Conservation (phyloP, 305 asterid species). For the Fraxinus latifolia region DNA sequence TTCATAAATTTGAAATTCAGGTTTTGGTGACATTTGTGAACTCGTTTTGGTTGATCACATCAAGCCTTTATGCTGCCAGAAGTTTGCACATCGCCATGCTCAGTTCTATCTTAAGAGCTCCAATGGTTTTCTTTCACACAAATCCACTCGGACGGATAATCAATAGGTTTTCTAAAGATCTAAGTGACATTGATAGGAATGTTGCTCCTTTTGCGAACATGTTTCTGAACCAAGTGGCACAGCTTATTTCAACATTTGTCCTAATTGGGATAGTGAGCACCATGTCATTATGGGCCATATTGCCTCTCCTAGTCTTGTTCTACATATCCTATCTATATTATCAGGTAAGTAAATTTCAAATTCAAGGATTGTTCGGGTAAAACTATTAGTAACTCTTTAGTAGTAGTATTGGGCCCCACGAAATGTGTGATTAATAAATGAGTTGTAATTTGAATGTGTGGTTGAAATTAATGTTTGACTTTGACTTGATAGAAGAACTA, state of each 20-base stretch:
- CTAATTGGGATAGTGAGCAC: constrained; percentile 92
- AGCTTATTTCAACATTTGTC: constrained; percentile 84
- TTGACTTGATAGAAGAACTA: neutral
- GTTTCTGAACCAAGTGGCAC: constrained; percentile 75
- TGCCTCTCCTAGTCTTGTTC: constrained; percentile 90
- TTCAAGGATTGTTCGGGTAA: neutral
- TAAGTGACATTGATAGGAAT: constrained; percentile 83
- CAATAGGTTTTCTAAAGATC: constrained; percentile 94
- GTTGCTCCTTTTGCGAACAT: constrained; percentile 77
- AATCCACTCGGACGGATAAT: constrained; percentile 95
- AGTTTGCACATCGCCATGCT: constrained; percentile 78
- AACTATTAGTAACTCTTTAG: neutral
- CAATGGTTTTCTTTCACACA: constrained; percentile 95
- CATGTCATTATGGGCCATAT: constrained; percentile 88
- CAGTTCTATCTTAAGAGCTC: constrained; percentile 80
- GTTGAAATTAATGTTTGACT: neutral
- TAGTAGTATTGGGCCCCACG: neutral
- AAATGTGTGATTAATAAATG: neutral
- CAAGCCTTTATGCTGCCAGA: constrained; percentile 90
- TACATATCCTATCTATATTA: constrained; percentile 76
- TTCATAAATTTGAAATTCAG: constrained; percentile 43
- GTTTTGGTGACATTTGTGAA: constrained; percentile 62
- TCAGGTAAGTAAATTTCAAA: constrained; percentile 54
- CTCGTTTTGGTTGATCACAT: constrained; percentile 88
- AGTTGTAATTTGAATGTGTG: neutral